phyloP scores from a whole-genome alignment of 140 eudicot genomes.

The Flaveria floridana region DNA sequence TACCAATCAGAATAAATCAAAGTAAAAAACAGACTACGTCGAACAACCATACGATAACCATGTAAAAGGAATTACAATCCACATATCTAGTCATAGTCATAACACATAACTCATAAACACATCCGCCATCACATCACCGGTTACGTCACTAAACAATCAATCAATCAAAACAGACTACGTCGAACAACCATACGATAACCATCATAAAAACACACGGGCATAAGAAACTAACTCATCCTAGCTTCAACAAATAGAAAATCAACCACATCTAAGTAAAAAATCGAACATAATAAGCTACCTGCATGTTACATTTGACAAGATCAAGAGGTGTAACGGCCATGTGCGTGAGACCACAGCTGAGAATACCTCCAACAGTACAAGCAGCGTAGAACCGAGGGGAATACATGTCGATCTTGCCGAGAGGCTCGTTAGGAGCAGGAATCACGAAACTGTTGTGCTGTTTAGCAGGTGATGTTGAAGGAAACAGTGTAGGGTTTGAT shows the following conservation, averaged over 20 bases:
- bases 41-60: no score
- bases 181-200: not conserved
- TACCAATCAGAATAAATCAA: not conserved
- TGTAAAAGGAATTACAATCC: not conserved
- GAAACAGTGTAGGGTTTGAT: slow-evolving; percentile 31
- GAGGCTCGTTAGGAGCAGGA: slow-evolving; percentile 65
- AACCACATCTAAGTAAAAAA: slow-evolving; percentile 3
- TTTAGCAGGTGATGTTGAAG: slow-evolving; percentile 32
- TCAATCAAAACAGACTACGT: slow-evolving; percentile 3
- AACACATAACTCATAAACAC: not conserved
- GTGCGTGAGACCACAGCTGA: slow-evolving; percentile 81
- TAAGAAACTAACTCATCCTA: slow-evolving; percentile 4
- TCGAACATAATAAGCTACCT: slow-evolving; percentile 31
- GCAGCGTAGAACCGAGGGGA: slow-evolving; percentile 62
- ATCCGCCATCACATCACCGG: not conserved
- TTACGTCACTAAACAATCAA: not conserved
- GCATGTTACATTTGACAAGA: slow-evolving; percentile 81
- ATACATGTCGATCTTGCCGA: slow-evolving; percentile 63
- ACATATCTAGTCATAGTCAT: no score
- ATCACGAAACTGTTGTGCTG: slow-evolving; percentile 34
- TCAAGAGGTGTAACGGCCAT: slow-evolving; percentile 77
- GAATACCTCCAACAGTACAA: slow-evolving; percentile 69
- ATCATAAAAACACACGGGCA: not conserved
- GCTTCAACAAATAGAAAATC: not conserved
- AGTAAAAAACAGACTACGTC: no score